phyloP scores from a whole-genome alignment of 2,329 filamentous ascomycete species.

The Trichoderma guizhouense region DNA sequence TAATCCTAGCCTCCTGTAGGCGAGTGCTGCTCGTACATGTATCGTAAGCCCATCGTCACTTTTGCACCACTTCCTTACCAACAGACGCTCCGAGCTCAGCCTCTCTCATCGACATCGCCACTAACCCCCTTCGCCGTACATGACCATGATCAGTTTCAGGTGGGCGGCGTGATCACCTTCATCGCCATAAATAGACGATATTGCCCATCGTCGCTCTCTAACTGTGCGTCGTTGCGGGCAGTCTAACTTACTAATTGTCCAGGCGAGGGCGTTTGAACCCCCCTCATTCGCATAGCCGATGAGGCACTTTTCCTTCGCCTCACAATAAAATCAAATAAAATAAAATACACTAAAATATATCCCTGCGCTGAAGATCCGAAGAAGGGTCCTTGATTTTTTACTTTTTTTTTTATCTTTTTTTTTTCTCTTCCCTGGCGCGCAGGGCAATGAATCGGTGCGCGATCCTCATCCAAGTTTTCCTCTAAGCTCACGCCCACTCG shows the following conservation, averaged over 20 bases:
- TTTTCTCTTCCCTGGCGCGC: neutral
- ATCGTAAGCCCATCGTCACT: slow-evolving; percentile 8
- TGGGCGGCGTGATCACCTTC: slow-evolving; percentile 13
- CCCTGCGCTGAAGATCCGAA: neutral
- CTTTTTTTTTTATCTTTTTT: neutral
- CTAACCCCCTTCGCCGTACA: slow-evolving; percentile 1
- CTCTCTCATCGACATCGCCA: slow-evolving; percentile 5
- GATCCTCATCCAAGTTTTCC: slow-evolving; percentile 41
- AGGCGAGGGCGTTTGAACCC: neutral
- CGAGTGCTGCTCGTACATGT: neutral
- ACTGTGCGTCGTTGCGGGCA: neutral
- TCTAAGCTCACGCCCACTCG: slow-evolving; percentile 10
- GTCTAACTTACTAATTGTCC: neutral
- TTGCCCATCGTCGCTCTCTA: neutral
- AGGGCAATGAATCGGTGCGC: slow-evolving; percentile 8
- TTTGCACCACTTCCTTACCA: neutral
- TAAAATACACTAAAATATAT: neutral
- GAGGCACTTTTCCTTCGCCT: neutral
- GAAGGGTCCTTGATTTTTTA: neutral
- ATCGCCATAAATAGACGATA: slow-evolving; percentile 8
- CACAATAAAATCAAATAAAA: neutral
- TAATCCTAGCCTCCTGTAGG: neutral
- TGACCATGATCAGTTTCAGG: slow-evolving; percentile 1
- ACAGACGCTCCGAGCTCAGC: neutral
- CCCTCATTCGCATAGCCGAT: slow-evolving; percentile 1